Percentiles rank a stretch among this genome's conserved stretches.
phyloP scores from a whole-genome alignment of 768 basidiomycete genomes.

The Leccinum variicolor region DNA sequence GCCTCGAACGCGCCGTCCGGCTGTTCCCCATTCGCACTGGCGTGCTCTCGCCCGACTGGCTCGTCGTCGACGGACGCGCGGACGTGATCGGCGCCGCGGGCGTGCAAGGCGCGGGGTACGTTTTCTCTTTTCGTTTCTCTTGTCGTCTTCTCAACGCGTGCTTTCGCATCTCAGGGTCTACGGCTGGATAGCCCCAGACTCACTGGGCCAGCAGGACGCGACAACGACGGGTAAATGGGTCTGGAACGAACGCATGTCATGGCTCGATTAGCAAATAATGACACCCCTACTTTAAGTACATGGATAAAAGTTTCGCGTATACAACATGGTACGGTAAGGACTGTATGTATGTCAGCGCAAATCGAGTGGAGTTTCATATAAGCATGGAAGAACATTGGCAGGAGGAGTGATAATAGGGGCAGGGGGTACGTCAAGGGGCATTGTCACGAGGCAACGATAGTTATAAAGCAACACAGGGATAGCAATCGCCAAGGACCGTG shows the following conservation, averaged over 20 bases:
- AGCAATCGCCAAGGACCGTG: constrained; percentile 13
- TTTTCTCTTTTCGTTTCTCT: neutral
- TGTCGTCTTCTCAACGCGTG: neutral
- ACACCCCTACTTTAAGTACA: constrained; percentile 17
- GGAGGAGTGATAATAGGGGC: neutral
- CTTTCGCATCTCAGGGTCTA: constrained; percentile 18
- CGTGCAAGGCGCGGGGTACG: constrained; percentile 73
- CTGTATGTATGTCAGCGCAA: constrained; percentile 10
- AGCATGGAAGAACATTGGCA: constrained; percentile 8
- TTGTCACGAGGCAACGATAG: neutral
- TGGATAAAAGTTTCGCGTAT: constrained; percentile 24
- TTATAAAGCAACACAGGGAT: neutral
- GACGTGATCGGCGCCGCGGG: constrained; percentile 70
- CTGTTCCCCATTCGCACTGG: constrained; percentile 88
- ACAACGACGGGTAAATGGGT: constrained; percentile 33
- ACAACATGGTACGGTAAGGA: constrained; percentile 27
- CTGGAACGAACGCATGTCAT: constrained; percentile 48
- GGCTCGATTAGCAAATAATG: constrained; percentile 40
- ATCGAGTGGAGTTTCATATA: constrained; percentile 14
- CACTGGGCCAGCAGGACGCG: constrained; percentile 20
- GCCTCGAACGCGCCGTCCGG: constrained; percentile 64
- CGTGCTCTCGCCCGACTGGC: constrained; percentile 73
- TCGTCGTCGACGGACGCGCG: constrained; percentile 52
- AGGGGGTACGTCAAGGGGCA: neutral
- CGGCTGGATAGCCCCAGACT: constrained; percentile 10